These are phyloP conservation scores for Lepidium sativum DNA, from an alignment of 345 rosid genomes.

Conservation along the genomic window DNA sequence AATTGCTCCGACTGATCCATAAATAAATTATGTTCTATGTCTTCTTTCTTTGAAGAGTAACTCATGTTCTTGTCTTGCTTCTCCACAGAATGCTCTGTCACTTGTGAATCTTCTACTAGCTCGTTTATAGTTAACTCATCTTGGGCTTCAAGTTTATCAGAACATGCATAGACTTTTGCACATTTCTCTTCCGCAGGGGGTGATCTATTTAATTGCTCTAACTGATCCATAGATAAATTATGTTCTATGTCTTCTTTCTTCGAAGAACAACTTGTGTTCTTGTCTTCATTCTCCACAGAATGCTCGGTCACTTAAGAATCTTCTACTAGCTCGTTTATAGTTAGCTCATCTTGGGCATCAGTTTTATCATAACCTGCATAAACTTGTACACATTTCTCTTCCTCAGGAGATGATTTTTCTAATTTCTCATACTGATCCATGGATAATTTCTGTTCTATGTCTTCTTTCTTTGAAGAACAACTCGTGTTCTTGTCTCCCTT, in stretches of 20 bases:
- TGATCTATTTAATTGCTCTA: neutral
- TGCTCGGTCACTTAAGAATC: neutral
- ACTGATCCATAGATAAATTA: neutral
- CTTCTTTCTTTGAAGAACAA: conserved; percentile 3
- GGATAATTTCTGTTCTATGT: neutral
- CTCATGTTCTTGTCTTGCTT: neutral
- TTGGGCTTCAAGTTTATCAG: neutral
- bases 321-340: neutral
- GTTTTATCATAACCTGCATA: neutral
- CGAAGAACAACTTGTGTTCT: neutral
- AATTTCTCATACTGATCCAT: neutral
- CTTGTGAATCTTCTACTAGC: neutral
- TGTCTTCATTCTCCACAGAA: neutral
- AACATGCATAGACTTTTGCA: neutral
- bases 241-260: conserved; percentile 1
- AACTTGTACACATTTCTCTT: neutral
- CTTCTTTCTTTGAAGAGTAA: conserved; percentile 1
- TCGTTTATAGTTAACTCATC: neutral
- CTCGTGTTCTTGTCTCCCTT: neutral
- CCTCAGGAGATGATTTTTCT: neutral
- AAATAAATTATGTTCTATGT: neutral
- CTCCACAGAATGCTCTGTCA: conserved; percentile 1
- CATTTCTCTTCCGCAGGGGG: neutral
- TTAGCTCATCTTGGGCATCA: neutral
- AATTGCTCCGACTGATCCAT: neutral